Conservation (phyloP, 164 flowering plant genomes). For the Tetrastigma voinierianum region DNA sequence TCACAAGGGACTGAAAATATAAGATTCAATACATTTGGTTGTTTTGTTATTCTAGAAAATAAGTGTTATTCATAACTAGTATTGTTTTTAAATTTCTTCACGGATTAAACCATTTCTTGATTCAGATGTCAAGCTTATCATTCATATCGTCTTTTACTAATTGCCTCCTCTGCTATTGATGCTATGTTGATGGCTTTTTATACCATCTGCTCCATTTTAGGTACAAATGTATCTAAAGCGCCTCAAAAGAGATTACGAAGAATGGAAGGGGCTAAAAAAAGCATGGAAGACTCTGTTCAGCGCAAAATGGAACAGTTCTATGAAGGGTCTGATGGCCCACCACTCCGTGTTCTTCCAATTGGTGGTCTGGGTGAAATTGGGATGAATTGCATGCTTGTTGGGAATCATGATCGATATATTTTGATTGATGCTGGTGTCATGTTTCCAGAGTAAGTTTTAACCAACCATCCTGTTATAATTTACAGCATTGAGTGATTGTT, state of each 20-base stretch:
- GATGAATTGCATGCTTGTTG: constrained; percentile 99
- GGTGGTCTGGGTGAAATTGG: constrained; percentile 99
- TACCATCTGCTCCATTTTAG: constrained; percentile 25
- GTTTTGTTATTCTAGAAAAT: no score
- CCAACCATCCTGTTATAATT: background rate
- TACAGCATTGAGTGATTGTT: background rate
- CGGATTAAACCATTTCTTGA: no score
- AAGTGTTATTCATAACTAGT: no score
- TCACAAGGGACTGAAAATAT: no score
- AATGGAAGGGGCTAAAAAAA: constrained; percentile 75
- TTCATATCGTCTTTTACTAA: background rate
- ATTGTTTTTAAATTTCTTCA: no score
- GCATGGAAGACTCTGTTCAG: constrained; percentile 89
- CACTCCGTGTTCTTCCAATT: constrained; percentile 92
- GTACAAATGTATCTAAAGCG: constrained; percentile 42
- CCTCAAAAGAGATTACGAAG: constrained; percentile 53
- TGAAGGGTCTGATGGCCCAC: constrained; percentile 93
- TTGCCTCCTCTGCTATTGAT: no score
- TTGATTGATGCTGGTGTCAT: constrained; percentile 96
- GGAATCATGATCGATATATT: constrained; percentile 92
- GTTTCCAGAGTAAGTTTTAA: constrained; percentile 90
- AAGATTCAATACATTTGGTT: no score
- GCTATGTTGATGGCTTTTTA: background rate
- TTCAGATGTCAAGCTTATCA: background rate
- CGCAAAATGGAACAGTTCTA: constrained; percentile 95